Evolutionary conservation across 495 filamentous ascomycete genomes (phyloP).

Genomic region (Penicillium goetzii): DNA sequence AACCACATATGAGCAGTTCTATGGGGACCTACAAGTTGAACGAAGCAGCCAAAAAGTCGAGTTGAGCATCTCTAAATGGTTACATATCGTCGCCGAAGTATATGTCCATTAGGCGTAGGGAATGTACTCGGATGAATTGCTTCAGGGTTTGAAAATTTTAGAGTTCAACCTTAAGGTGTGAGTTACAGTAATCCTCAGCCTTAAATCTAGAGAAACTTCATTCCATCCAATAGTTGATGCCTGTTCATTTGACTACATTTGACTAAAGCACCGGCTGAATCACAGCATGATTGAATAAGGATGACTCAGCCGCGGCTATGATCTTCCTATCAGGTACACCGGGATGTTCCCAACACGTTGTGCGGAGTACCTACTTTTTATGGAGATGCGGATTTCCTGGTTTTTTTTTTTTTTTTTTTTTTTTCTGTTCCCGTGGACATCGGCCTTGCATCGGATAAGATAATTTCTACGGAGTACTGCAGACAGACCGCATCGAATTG

Average conservation of each 20-base stretch:
- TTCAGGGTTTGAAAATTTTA: background rate
- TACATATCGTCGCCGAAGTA: background rate
- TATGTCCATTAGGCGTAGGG: background rate
- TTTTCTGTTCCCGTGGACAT: background rate
- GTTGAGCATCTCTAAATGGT: background rate
- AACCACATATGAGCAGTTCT: background rate
- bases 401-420: background rate
- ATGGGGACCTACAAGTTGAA: background rate
- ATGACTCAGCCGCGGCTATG: constrained; percentile 21
- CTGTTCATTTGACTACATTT: background rate
- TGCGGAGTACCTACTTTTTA: background rate
- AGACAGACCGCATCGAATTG: constrained; percentile 19
- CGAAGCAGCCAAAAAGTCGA: background rate
- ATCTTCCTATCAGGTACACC: constrained; percentile 19
- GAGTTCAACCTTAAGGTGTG: background rate
- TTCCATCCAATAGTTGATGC: background rate
- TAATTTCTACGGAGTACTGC: no score
- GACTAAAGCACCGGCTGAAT: background rate
- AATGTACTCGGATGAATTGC: background rate
- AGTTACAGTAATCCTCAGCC: background rate
- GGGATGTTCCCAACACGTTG: constrained; percentile 7
- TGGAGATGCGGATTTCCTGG: constrained; percentile 4
- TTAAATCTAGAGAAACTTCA: background rate
- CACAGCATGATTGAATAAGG: background rate
- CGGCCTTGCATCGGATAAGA: background rate